Evolutionary conservation across 2,329 filamentous ascomycete species (phyloP), one percentile per base, ranked within the genome.

Genomic region (Alternaria sp.): DNA sequence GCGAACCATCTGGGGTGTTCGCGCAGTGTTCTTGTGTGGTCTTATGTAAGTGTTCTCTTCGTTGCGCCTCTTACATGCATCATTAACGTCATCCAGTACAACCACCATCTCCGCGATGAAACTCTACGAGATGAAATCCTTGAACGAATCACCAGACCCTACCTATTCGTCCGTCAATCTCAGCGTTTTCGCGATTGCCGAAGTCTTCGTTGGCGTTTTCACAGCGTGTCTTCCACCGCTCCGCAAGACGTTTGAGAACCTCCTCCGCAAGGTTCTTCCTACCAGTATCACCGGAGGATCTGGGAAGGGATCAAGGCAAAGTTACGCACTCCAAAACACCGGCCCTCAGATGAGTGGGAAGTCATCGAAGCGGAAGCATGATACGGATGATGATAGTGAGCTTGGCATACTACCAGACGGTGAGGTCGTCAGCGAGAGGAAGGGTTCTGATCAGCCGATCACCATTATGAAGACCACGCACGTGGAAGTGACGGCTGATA

Each of bases 171-270:
- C 65, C 7, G 64, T 72, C 14, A 70, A 71, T 32, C 65, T 72
- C 2, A 71, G 65, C 39, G 63, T 73, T 24, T 73, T 70, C 52
- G 67, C 68, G 4, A 54, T 65, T 2, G 54, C 69, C 3, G 71
- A 73, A 61, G 70, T 71, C 6, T 71, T 71, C n/a, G 67, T 68
- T 12, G 71, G 69, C 26, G 70, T 65, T 2, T 67, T 73, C 51
- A 72, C 70, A 14, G 71, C 71, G 8, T 71, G 63, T 18, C 68
- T 73, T 6, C 71, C 71, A 2, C 71, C 71, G 0, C 56, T 73
- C 0, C 69, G 71, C 24, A 72, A 72, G 36, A 72, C 70, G 1
- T 70, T 73, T 54, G 71, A 73, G 16, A 66, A 56, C 12, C 14
- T 63, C 0, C 51, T 73, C 11, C 66, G 59, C 43, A 61, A 60